phyloP scores from a whole-genome alignment of 495 filamentous ascomycete genomes.

The Aspergillus biplanus region DNA sequence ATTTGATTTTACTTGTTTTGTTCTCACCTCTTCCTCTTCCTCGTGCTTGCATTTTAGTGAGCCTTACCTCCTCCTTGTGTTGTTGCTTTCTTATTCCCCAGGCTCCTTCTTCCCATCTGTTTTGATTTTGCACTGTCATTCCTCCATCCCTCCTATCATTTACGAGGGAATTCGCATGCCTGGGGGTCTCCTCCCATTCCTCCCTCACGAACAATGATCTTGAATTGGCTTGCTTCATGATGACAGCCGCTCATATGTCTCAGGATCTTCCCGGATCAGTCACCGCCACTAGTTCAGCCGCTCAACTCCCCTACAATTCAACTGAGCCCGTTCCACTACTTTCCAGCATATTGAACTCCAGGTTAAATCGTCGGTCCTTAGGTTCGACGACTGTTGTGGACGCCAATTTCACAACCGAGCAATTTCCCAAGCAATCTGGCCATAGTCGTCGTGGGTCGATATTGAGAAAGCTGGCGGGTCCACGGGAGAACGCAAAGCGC shows the following conservation, averaged over 20 bases:
- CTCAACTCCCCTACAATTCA: constrained; percentile 27
- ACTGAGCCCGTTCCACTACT: constrained; percentile 28
- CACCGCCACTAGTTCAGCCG: constrained; percentile 25
- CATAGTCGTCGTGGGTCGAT: constrained; percentile 37
- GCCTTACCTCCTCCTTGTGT: constrained; percentile 11
- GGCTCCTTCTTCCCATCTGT: constrained; percentile 9
- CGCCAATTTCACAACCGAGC: constrained; percentile 30
- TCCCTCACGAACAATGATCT: constrained; percentile 25
- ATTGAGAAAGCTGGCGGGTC: constrained; percentile 49
- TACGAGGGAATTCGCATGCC: constrained; percentile 7
- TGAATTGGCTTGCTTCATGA: constrained; percentile 24
- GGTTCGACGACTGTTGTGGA: constrained; percentile 18
- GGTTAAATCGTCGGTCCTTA: constrained; percentile 31
- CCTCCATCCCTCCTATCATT: constrained; percentile 6
- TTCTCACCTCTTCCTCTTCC: constrained; percentile 1
- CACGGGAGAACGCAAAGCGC: constrained; percentile 55
- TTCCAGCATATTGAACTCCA: constrained; percentile 32
- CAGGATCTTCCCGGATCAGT: constrained; percentile 35
- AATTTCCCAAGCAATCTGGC: constrained; percentile 31
- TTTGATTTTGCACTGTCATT: neutral
- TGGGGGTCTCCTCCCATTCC: neutral
- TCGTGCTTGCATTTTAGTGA: neutral
- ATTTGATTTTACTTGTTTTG: neutral
- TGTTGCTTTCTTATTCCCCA: constrained; percentile 3
- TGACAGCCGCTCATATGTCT: constrained; percentile 41